Evolutionary conservation across 306 rosid species (phyloP).

Genomic region (Gleditsia sinensis): DNA sequence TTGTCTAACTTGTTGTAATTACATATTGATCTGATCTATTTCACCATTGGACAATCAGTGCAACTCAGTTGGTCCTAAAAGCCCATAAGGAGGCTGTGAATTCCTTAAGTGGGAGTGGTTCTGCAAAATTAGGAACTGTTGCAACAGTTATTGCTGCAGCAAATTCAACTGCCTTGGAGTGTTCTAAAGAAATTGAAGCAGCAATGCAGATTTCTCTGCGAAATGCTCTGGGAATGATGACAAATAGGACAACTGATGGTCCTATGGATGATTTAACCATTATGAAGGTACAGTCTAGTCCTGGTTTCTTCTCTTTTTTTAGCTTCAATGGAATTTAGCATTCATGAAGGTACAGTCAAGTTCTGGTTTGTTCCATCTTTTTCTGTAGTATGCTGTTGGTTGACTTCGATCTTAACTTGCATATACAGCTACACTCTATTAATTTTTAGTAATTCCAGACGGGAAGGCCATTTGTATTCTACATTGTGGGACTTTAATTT

Average conservation of each 20-base stretch:
- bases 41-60: constrained; percentile 51
- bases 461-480: too few relatives aligned
- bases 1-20: constrained; percentile 15
- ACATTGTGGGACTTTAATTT: too few relatives aligned
- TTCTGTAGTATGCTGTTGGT: constrained; percentile 1
- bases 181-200: constrained; percentile 90
- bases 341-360: background rate
- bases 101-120: constrained; percentile 94
- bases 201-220: constrained; percentile 98
- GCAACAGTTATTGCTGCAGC: constrained; percentile 99
- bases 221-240: constrained; percentile 84
- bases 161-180: constrained; percentile 86
- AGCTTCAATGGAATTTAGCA: constrained; percentile 8
- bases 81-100: constrained; percentile 99
- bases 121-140: constrained; percentile 93
- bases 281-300: constrained; percentile 73
- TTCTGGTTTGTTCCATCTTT: background rate
- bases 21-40: constrained; percentile 20
- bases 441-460: too few relatives aligned
- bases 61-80: constrained; percentile 89
- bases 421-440: background rate
- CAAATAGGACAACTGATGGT: constrained; percentile 72
- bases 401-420: constrained; percentile 5
- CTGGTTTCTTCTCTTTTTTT: constrained; percentile 27
- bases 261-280: constrained; percentile 94